phyloP scores from a whole-genome alignment of 805 yeast genomes.

The Ogataea siamensis region DNA sequence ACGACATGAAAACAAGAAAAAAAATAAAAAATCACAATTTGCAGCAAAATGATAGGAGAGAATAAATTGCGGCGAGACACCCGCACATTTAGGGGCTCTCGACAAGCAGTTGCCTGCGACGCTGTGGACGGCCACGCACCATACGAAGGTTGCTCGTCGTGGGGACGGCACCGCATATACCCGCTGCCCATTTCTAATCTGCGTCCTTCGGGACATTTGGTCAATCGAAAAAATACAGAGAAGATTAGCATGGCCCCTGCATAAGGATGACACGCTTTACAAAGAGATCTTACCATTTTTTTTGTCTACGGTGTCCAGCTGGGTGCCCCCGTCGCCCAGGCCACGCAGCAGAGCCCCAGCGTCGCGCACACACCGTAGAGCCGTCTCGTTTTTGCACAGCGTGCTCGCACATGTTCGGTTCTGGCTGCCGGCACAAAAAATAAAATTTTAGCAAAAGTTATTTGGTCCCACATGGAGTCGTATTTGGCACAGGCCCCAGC shows the following conservation, averaged over 20 bases:
- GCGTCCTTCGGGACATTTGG: slow-evolving; percentile 84
- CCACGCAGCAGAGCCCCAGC: background rate
- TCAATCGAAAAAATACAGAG: slow-evolving; percentile 99
- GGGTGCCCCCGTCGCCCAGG: too few relatives aligned
- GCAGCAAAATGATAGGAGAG: slow-evolving; percentile 1
- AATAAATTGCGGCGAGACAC: too few relatives aligned
- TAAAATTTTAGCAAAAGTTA: slow-evolving; percentile 5
- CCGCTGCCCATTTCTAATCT: background rate
- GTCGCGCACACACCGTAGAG: too few relatives aligned
- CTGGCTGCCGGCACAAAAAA: slow-evolving; percentile 3
- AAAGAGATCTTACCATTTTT: slow-evolving; percentile 96
- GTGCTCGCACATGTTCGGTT: slow-evolving; percentile 10
- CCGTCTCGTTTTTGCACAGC: background rate
- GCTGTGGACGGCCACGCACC: background rate
- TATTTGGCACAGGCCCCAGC: slow-evolving; percentile 27
- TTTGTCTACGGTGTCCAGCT: too few relatives aligned
- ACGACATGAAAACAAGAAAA: slow-evolving; percentile 7
- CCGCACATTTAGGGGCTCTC: too few relatives aligned
- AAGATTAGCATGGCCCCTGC: slow-evolving; percentile 99
- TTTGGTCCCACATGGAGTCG: slow-evolving; percentile 17
- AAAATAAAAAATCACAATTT: background rate
- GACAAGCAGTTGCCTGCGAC: too few relatives aligned
- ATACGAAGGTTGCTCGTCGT: background rate
- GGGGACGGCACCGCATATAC: background rate
- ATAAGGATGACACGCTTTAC: slow-evolving; percentile 99